A percentile compares a stretch with the other conserved stretches of the same genome.
These are phyloP conservation scores for Sarcodon sp. DNA, from an alignment of 768 basidiomycete species.

Conservation along the genomic window DNA sequence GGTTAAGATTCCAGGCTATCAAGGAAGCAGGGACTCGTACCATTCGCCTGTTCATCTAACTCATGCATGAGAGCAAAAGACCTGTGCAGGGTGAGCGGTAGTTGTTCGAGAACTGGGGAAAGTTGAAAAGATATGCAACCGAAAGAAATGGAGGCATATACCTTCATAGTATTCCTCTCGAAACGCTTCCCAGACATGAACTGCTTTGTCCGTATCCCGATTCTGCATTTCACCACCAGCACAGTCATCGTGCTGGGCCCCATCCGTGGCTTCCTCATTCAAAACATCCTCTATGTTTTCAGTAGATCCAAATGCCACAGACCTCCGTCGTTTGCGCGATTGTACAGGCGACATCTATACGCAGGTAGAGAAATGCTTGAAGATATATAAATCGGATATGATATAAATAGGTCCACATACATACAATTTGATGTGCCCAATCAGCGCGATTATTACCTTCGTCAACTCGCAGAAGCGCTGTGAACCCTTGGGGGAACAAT, in stretches of 20 bases:
- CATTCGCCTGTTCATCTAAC: slow-evolving; percentile 51
- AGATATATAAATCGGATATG: too few species aligned
- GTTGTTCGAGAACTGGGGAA: slow-evolving; percentile 55
- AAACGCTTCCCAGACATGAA: slow-evolving; percentile 45
- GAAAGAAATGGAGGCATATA: slow-evolving; percentile 13
- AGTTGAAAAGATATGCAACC: not conserved
- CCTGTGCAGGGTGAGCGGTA: slow-evolving; percentile 64
- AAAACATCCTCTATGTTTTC: not conserved
- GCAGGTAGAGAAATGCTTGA: too few species aligned
- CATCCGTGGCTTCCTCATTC: not conserved
- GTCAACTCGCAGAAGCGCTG: too few species aligned
- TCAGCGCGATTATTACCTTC: too few species aligned
- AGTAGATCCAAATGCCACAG: not conserved
- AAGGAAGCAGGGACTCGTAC: slow-evolving; percentile 18
- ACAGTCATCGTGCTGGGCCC: not conserved
- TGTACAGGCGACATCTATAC: not conserved
- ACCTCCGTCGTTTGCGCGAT: not conserved
- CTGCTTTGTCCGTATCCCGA: not conserved
- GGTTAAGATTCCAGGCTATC: not conserved
- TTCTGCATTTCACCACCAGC: not conserved
- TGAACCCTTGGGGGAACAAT: too few species aligned
- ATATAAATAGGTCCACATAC: too few species aligned
- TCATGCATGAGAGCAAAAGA: slow-evolving; percentile 61
- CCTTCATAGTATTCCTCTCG: slow-evolving; percentile 76
- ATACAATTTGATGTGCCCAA: too few species aligned